Evolutionary conservation across 495 filamentous ascomycete species (phyloP).

Genomic region (Xylaria intraflava): DNA sequence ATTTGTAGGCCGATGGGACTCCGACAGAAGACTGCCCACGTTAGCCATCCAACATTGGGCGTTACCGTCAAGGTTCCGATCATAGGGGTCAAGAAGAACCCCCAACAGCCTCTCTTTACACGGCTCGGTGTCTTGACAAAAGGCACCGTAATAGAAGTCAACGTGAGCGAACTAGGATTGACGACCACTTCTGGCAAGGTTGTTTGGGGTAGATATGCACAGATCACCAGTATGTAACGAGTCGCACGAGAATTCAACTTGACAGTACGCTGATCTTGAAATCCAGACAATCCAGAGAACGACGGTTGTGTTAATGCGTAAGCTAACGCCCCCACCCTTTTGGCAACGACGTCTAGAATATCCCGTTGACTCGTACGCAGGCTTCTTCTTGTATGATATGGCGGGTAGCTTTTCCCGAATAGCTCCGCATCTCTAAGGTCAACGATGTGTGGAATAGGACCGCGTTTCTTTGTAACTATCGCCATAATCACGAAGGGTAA

Average conservation of each 20-base stretch:
- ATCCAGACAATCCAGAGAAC: slow-evolving; percentile 56
- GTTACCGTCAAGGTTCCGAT: slow-evolving; percentile 88
- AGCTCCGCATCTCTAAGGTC: slow-evolving; percentile 13
- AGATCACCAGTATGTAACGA: slow-evolving; percentile 53
- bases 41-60: slow-evolving; percentile 77
- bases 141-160: slow-evolving; percentile 90
- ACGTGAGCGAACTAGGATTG: slow-evolving; percentile 87
- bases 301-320: slow-evolving; percentile 38
- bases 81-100: slow-evolving; percentile 96
- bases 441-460: neutral
- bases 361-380: neutral
- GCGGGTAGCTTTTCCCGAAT: neutral
- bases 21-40: slow-evolving; percentile 91
- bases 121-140: slow-evolving; percentile 91
- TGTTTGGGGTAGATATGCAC: slow-evolving; percentile 69
- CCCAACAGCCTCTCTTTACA: slow-evolving; percentile 89
- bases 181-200: slow-evolving; percentile 92
- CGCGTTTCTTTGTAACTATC: neutral
- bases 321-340: neutral
- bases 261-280: neutral
- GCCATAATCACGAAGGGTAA: neutral
- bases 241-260: slow-evolving; percentile 55
- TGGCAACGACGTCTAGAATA: neutral
- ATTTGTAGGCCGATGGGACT: slow-evolving; percentile 59
- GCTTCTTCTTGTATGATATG: neutral